phyloP scores from a whole-genome alignment of 2,329 filamentous ascomycete species.

The Hymenoscyphus fraxineus region DNA sequence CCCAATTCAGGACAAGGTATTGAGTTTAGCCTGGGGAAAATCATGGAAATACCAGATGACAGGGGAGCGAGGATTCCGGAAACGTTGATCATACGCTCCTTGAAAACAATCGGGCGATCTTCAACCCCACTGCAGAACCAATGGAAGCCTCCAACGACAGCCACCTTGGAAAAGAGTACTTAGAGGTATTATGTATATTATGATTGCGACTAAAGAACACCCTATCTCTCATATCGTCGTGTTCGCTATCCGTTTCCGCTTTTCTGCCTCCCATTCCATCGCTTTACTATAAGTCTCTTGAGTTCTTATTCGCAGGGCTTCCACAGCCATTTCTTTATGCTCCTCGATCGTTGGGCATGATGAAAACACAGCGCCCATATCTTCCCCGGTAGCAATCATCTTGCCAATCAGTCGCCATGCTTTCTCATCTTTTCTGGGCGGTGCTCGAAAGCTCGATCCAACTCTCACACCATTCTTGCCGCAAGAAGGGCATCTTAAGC shows the following conservation, averaged over 20 bases:
- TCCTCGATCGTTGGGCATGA: constrained; percentile 4
- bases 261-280: neutral
- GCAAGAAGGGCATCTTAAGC: constrained; percentile 9
- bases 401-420: constrained; percentile 6
- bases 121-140: neutral
- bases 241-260: constrained; percentile 3
- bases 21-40: neutral
- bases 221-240: neutral
- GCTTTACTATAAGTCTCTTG: neutral
- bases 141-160: neutral
- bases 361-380: constrained; percentile 9
- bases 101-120: neutral
- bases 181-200: neutral
- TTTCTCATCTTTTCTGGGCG: constrained; percentile 1
- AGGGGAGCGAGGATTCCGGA: neutral
- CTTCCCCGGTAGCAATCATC: constrained; percentile 9
- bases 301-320: neutral
- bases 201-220: neutral
- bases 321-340: constrained; percentile 7
- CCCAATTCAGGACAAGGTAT: neutral
- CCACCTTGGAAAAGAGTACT: neutral
- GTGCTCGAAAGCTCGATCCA: constrained; percentile 9
- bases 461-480: constrained; percentile 8
- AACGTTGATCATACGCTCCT: neutral
- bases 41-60: neutral